These are phyloP conservation scores for Pelagomonas calceolata DNA, from an alignment of 108 stramenopile genomes.

Conservation along the genomic window DNA sequence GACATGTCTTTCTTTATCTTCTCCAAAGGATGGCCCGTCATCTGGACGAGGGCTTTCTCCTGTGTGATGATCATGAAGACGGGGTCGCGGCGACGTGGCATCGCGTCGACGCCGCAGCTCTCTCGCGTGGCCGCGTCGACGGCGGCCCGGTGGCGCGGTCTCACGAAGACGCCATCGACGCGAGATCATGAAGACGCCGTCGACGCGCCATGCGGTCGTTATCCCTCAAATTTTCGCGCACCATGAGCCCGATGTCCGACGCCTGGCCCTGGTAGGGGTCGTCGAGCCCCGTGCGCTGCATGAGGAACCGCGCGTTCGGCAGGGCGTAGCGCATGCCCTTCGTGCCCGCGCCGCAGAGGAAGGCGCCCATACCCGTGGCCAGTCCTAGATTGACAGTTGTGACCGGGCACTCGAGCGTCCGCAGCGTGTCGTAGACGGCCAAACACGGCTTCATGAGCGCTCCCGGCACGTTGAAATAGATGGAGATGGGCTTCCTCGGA, in stretches of 20 bases:
- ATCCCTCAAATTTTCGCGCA: neutral
- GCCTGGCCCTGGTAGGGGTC: conserved; percentile 73
- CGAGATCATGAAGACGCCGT: too few relatives aligned
- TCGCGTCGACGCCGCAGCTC: conserved; percentile 61
- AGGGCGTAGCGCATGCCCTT: conserved; percentile 61
- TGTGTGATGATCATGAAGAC: too few relatives aligned
- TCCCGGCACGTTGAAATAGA: conserved; percentile 84
- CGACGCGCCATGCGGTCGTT: neutral
- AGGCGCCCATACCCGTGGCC: conserved; percentile 79
- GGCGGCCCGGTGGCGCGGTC: conserved; percentile 60
- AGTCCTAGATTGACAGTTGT: conserved; percentile 74
- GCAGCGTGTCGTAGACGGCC: conserved; percentile 80
- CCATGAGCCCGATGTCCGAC: conserved; percentile 8
- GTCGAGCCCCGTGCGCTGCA: conserved; percentile 81
- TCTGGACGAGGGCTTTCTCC: conserved; percentile 50
- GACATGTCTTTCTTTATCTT: conserved; percentile 65
- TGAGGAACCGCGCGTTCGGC: conserved; percentile 80
- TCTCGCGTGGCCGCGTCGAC: conserved; percentile 56
- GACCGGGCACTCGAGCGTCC: conserved; percentile 47
- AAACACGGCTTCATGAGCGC: conserved; percentile 58
- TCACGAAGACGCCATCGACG: neutral
- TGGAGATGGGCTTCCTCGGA: conserved; percentile 47
- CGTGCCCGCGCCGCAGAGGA: conserved; percentile 72
- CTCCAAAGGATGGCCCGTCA: conserved; percentile 66
- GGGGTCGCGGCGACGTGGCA: too few relatives aligned